Evolutionary conservation across 768 basidiomycete species (phyloP), one percentile per base, ranked within the genome.

Genomic region (Psilocybe sp.): DNA sequence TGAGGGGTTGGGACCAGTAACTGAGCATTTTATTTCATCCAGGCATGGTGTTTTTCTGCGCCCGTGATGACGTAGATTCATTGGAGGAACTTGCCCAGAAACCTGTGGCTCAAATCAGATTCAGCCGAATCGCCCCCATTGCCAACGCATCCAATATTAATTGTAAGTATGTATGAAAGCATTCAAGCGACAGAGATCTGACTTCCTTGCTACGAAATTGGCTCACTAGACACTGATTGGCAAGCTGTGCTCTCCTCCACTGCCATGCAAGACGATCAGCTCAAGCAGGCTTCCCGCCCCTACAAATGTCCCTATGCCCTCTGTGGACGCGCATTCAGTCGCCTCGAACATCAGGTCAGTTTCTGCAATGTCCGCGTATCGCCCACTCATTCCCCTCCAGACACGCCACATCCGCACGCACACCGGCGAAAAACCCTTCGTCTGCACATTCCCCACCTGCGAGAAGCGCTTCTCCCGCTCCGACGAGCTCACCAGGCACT

Each of bases 381-480:
- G 42, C 40, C 45, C 47, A 14, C 51, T 53, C 46, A 55, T 47
- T 51, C 50, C 53, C 23, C 34, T 33, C 32, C 67, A 98, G 92
- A 99, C 96, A 15, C 87, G 96, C 54, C 96, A 99, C 64, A 97
- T 98, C 47, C 88, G 96, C 52, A 99, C 95, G 0, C 96, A 99
- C 68, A 99, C 96, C 0, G 96, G 96, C 62, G 96, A 99, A 71
- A 98, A 97, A 60, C 96, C 96, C 2, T 98, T 98, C 61, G 79
- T 82, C 16, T 99, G 96, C 79, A 86, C 84, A 1, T 91, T 86
- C 66, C 84, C 91, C 3, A 82, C 85, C n/a, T 99, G 96, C 79
- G 95, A 97, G 69, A 99, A 98, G 68, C 88, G 94, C 5, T 99
- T 99, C 69, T 94, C 92, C 14, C 86, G 96, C 51, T 93, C 92